A percentile compares a stretch with the other conserved stretches of the same genome.
These are phyloP conservation scores for Euphrasia arctica DNA, from an alignment of 305 asterid species.

Conservation along the genomic window DNA sequence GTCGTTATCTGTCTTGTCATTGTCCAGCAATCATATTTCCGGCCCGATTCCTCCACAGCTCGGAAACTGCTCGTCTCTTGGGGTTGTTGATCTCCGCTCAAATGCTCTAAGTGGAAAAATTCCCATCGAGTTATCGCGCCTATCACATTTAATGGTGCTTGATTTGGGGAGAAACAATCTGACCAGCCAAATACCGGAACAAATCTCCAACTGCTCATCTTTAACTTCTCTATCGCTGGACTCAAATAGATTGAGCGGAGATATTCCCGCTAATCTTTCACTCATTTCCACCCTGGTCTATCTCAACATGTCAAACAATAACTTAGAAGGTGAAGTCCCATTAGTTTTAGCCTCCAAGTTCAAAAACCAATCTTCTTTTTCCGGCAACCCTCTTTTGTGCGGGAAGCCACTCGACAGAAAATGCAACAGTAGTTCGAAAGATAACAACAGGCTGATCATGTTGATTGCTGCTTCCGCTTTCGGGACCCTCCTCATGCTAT, in stretches of 20 bases:
- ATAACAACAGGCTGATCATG: slow-evolving; percentile 50
- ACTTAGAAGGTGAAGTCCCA: slow-evolving; percentile 59
- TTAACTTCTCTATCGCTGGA: slow-evolving; percentile 42
- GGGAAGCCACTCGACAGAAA: slow-evolving; percentile 54
- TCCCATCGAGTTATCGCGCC: slow-evolving; percentile 46
- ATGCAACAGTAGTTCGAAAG: slow-evolving; percentile 35
- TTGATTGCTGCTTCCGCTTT: slow-evolving; percentile 59
- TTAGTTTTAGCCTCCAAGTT: slow-evolving; percentile 43
- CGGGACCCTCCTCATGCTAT: slow-evolving; percentile 49
- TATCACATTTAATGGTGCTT: slow-evolving; percentile 47
- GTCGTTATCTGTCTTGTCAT: slow-evolving; percentile 56
- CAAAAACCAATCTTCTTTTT: slow-evolving; percentile 37
- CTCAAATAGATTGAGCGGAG: slow-evolving; percentile 47
- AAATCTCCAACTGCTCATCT: slow-evolving; percentile 53
- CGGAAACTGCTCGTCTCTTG: slow-evolving; percentile 59
- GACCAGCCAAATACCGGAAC: slow-evolving; percentile 53
- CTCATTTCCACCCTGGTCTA: slow-evolving; percentile 37
- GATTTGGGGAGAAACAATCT: slow-evolving; percentile 61
- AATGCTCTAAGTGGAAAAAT: slow-evolving; percentile 50
- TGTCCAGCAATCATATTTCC: slow-evolving; percentile 52
- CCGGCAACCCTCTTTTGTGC: slow-evolving; percentile 52
- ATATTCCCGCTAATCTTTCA: slow-evolving; percentile 53
- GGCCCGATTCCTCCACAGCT: slow-evolving; percentile 61
- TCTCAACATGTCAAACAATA: slow-evolving; percentile 55
- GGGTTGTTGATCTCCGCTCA: slow-evolving; percentile 43